Base-by-base conservation (phyloP, 2,329 filamentous ascomycete species). In the Blastomyces emzantsi region DNA sequence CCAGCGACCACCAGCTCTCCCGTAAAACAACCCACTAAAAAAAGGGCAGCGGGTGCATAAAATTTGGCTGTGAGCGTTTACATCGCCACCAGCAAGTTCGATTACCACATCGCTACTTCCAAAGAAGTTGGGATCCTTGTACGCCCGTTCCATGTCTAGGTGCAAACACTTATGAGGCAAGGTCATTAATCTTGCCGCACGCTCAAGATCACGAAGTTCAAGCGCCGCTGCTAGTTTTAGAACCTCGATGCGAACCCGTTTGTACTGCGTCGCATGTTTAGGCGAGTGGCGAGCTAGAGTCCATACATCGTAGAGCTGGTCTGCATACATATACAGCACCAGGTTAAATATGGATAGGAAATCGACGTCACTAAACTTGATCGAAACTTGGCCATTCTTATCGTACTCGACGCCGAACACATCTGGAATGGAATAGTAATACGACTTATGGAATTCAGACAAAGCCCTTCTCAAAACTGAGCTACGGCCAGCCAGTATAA, bases 41-140 rank as follows among this genome's bases (percentile, higher is more conserved):
- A 97, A 99, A 0, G 91, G 92, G 69, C 92, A 97, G 67, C 94
- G 83, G 70, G 88, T 87, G 67, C 91, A 92, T 45, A 97, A 74
- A 3, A 97, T 75, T 4, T 87, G 81, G 67, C 90, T 93, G 70
- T 99, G 94, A 0, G 89, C 87, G 17, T 80, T 78, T 43, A 92
- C 77, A 62, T 82, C 78, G 36, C 87, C 87, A n/a, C 85, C 84
- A 28, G 87, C 89, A 49, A 97, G 81, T 68, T 96, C 87, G 22
- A 97, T 79, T 6, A 93, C 73, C 7, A 91, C 83, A 74, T 99
- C 92, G 2, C 86, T 88, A 70, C 90, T 88, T 7, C 88, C 85
- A 67, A 94, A 93, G 72, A 91, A 96, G 0, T 77, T 75, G 0
- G 82, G 76, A 63, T 95, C 87, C 5, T 81, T 79, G 52, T 92